These are phyloP conservation scores for Simplicillium sp. DNA, from an alignment of 2,329 filamentous ascomycete genomes.

Conservation along the genomic window DNA sequence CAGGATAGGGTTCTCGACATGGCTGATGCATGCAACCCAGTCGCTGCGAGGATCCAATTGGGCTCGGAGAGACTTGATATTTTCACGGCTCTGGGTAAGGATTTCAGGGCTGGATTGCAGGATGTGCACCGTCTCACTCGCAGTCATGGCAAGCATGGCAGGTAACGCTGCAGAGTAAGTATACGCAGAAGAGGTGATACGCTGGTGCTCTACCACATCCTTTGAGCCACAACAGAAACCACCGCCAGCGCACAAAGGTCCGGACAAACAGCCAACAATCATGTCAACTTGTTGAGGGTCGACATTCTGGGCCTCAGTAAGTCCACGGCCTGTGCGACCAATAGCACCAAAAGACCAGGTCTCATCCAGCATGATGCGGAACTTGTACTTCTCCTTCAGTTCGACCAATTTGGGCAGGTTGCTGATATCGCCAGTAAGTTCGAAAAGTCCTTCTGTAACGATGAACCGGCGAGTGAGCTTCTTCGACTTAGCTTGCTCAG, in stretches of 20 bases:
- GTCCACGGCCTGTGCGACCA: slow-evolving; percentile 78
- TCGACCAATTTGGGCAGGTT: slow-evolving; percentile 86
- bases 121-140: slow-evolving; percentile 79
- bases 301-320: slow-evolving; percentile 95
- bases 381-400: slow-evolving; percentile 93
- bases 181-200: slow-evolving; percentile 84
- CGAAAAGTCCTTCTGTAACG: slow-evolving; percentile 90
- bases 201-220: slow-evolving; percentile 93
- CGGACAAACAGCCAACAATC: slow-evolving; percentile 88
- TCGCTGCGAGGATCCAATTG: slow-evolving; percentile 91
- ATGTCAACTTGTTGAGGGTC: slow-evolving; percentile 91
- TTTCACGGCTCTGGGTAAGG: slow-evolving; percentile 69
- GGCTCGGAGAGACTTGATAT: slow-evolving; percentile 73
- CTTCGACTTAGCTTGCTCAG: slow-evolving; percentile 77
- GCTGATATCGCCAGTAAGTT: slow-evolving; percentile 76
- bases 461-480: slow-evolving; percentile 89
- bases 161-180: slow-evolving; percentile 94
- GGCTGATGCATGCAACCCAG: slow-evolving; percentile 78
- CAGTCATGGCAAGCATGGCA: slow-evolving; percentile 89
- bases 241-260: slow-evolving; percentile 82
- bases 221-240: slow-evolving; percentile 90
- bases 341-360: slow-evolving; percentile 96
- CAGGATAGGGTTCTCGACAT: slow-evolving; percentile 78
- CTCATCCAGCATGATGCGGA: slow-evolving; percentile 93
- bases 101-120: slow-evolving; percentile 83